Evolutionary conservation across 2,329 filamentous ascomycete species (phyloP).

Genomic region (Aspergillus sp.): DNA sequence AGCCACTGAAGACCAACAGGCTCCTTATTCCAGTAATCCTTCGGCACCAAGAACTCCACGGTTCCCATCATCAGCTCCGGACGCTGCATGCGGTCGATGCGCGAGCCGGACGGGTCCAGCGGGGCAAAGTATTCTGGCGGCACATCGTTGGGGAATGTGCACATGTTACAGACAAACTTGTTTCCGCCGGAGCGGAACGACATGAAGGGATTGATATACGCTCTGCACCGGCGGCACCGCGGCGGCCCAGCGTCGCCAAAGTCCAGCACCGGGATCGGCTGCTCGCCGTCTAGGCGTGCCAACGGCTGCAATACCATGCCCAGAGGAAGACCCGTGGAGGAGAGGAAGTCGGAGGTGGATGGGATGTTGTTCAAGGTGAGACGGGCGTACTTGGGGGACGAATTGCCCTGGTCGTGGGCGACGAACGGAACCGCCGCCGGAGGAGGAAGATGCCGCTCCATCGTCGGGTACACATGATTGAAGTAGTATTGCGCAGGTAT

Average conservation of each 20-base stretch:
- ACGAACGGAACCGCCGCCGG: conserved; percentile 87
- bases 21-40: conserved; percentile 97
- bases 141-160: conserved; percentile 95
- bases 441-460: conserved; percentile 89
- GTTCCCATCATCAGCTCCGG: conserved; percentile 90
- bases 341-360: conserved; percentile 73
- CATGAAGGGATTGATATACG: conserved; percentile 99
- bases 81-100: conserved; percentile 83
- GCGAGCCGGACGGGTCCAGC: conserved; percentile 79
- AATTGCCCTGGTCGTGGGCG: conserved; percentile 93
- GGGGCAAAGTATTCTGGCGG: conserved; percentile 90
- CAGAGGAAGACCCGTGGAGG: conserved; percentile 78
- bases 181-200: conserved; percentile 91
- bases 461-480: conserved; percentile 87
- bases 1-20: conserved; percentile 85
- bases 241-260: conserved; percentile 91
- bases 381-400: conserved; percentile 89
- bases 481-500: conserved; percentile 79
- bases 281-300: conserved; percentile 80
- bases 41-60: conserved; percentile 93
- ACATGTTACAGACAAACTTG: conserved; percentile 98
- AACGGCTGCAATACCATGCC: conserved; percentile 88
- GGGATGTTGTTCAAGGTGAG: conserved; percentile 94
- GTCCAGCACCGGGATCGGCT: conserved; percentile 85
- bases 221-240: conserved; percentile 85